A percentile compares a stretch with the other conserved stretches of the same genome.
Evolutionary conservation across 305 asterid genomes (phyloP).

Genomic region (Ilex paraguariensis): DNA sequence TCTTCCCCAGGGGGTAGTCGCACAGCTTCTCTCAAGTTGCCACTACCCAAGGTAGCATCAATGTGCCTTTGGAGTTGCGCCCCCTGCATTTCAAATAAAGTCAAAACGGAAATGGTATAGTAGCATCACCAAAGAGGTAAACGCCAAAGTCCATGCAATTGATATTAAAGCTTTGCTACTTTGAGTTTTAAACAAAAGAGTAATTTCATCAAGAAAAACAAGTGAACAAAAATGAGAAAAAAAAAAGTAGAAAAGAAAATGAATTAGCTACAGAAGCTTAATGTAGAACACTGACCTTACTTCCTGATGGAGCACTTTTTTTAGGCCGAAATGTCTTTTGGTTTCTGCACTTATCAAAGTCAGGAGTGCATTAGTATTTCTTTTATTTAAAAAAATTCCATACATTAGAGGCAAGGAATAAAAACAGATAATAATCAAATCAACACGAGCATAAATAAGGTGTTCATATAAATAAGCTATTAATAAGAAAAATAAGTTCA

Average conservation of each 20-base stretch:
- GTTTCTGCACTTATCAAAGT: constrained; percentile 27
- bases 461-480: no score
- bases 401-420: no score
- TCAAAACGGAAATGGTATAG: background rate
- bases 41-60: constrained; percentile 49
- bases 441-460: no score
- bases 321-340: constrained; percentile 50
- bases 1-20: constrained; percentile 53
- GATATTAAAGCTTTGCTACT: no score
- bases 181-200: background rate
- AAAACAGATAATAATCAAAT: no score
- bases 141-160: no score
- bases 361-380: no score
- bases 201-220: background rate
- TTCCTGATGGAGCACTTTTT: constrained; percentile 44
- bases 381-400: no score
- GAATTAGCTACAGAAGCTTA: background rate
- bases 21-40: constrained; percentile 68
- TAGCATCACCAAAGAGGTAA: no score
- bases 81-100: constrained; percentile 28
- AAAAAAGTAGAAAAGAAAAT: background rate
- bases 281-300: constrained; percentile 28
- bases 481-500: no score
- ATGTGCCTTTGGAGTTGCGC: constrained; percentile 39
- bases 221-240: background rate